Percentiles rank a stretch among this genome's conserved stretches.
Conservation (phyloP, 768 basidiomycete species). For the Suillus decipiens region DNA sequence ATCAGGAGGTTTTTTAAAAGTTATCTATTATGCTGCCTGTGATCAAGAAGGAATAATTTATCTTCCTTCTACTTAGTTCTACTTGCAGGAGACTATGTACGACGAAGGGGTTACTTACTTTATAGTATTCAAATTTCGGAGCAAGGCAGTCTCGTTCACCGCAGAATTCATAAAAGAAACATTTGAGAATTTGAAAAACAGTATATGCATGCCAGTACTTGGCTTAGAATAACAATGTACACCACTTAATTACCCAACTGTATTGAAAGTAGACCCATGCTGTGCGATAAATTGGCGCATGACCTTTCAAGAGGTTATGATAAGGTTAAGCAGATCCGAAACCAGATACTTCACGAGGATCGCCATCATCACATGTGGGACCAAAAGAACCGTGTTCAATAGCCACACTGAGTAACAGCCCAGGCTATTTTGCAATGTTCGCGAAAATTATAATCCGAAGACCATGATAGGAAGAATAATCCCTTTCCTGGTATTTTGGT, state of each 20-base stretch:
- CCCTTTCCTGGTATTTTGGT: constrained; percentile 3
- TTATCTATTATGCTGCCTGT: neutral
- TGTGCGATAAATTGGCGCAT: neutral
- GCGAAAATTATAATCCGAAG: neutral
- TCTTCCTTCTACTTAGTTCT: neutral
- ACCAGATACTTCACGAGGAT: neutral
- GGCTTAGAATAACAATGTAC: neutral
- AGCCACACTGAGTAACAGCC: neutral
- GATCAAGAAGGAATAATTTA: neutral
- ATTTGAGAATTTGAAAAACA: neutral
- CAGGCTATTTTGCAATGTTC: neutral
- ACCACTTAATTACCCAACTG: neutral
- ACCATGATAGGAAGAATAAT: neutral
- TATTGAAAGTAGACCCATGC: neutral
- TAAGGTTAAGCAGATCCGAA: neutral
- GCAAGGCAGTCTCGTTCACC: neutral
- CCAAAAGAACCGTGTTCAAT: neutral
- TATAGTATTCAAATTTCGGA: neutral
- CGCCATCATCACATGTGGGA: neutral
- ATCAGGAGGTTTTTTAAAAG: neutral
- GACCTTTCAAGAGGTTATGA: neutral
- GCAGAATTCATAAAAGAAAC: neutral
- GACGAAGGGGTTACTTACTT: neutral
- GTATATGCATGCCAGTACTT: neutral
- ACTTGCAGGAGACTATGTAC: neutral